Evolutionary conservation across 2,329 filamentous ascomycete genomes (phyloP).

Genomic region (Clarireedia hainanense): DNA sequence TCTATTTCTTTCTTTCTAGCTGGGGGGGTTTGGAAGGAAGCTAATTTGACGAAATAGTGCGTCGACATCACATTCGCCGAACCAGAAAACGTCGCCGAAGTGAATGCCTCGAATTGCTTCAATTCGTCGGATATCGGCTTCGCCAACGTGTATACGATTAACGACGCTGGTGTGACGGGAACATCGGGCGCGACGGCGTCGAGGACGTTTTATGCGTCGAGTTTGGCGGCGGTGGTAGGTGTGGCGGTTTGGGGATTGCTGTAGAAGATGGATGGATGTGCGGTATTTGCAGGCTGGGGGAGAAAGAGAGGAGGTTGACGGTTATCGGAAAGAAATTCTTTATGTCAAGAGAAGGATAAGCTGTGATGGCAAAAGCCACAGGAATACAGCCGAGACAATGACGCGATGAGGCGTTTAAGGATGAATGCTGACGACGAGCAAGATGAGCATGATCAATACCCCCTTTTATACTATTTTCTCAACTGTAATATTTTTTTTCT

Average conservation of each 20-base stretch:
- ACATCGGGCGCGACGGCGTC: not conserved
- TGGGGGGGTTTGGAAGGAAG: no score
- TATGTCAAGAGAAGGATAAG: no score
- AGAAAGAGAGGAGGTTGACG: no score
- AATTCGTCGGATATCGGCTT: conserved; percentile 46
- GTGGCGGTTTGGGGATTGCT: not conserved
- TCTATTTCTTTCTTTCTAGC: not conserved
- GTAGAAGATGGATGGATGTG: not conserved
- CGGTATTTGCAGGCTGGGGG: not conserved
- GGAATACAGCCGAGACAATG: no score
- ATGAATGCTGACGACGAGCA: no score
- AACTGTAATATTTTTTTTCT: not conserved
- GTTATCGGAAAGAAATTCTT: not conserved
- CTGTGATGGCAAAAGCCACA: no score
- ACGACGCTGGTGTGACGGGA: conserved; percentile 17
- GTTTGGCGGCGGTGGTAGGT: not conserved
- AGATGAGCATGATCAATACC: no score
- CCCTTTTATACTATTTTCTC: no score
- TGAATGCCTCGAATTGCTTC: conserved; percentile 80
- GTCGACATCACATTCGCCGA: conserved; percentile 91
- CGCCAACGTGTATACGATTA: conserved; percentile 57
- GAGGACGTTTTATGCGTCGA: not conserved
- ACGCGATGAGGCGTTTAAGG: no score
- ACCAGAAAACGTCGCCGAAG: conserved; percentile 65
- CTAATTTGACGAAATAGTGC: conserved; percentile 48